Percentiles rank a stretch among this genome's conserved stretches.
phyloP scores from a whole-genome alignment of 108 stramenopile genomes.

The Fistulifera solaris region DNA sequence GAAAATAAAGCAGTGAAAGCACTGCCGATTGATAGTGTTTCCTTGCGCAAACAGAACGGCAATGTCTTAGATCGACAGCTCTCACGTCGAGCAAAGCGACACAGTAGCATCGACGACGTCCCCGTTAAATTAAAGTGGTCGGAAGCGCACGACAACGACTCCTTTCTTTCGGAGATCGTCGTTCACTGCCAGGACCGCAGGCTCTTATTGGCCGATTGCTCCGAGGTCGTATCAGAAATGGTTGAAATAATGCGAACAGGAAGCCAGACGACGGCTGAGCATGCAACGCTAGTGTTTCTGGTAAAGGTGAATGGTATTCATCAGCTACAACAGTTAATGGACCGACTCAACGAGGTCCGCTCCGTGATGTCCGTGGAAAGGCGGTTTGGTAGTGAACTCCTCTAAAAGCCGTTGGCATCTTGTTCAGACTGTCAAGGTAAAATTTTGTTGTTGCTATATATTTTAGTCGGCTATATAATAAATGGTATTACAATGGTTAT shows the following conservation, averaged over 20 bases:
- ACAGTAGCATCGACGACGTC: conserved; percentile 3
- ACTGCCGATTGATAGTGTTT: conserved; percentile 23
- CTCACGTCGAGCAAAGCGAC: no score
- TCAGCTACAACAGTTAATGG: conserved; percentile 69
- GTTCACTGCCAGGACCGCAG: conserved; percentile 69
- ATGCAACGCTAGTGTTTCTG: conserved; percentile 68
- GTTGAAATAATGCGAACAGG: conserved; percentile 76
- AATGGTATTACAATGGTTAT: no score
- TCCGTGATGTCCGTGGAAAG: conserved; percentile 80
- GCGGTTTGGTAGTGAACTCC: conserved; percentile 14
- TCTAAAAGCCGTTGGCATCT: no score
- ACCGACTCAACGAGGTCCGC: conserved; percentile 52
- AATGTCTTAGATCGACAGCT: not conserved
- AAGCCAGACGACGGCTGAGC: conserved; percentile 58
- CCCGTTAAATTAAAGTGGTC: conserved; percentile 44
- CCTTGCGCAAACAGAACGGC: not conserved
- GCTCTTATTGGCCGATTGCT: conserved; percentile 74
- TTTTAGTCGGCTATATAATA: no score
- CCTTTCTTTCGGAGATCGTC: conserved; percentile 55
- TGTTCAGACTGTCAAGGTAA: no score
- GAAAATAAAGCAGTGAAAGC: no score
- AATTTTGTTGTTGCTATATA: no score
- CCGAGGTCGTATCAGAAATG: conserved; percentile 66
- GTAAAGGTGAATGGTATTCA: conserved; percentile 55
- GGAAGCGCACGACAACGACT: conserved; percentile 23